phyloP scores from a whole-genome alignment of 2,329 filamentous ascomycete species.

The Colletotrichum noveboracense region DNA sequence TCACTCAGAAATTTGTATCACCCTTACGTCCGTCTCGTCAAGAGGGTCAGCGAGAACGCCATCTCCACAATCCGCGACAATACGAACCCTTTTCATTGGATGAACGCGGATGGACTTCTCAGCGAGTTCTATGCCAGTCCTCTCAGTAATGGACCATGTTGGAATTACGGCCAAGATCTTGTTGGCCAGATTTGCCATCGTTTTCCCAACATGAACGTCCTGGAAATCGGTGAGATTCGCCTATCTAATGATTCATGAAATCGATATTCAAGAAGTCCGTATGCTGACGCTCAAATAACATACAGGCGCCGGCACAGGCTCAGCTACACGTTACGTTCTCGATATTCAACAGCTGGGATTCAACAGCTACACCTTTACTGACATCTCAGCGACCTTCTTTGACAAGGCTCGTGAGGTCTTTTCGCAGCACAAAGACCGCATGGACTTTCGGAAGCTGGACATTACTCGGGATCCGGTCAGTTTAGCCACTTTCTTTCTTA shows the following conservation, averaged over 20 bases:
- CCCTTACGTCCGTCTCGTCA: neutral
- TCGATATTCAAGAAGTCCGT: neutral
- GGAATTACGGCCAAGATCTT: neutral
- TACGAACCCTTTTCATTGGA: neutral
- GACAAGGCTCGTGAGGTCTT: slow-evolving; percentile 26
- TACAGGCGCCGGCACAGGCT: neutral
- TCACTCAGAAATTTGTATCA: neutral
- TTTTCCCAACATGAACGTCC: neutral
- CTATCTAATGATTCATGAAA: neutral
- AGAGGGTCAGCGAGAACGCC: neutral
- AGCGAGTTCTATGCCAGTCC: slow-evolving; percentile 1
- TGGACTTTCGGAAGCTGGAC: slow-evolving; percentile 30
- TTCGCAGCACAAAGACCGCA: neutral
- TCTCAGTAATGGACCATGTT: neutral
- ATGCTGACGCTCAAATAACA: neutral
- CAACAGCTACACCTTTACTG: slow-evolving; percentile 28
- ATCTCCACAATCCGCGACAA: neutral
- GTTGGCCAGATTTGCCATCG: neutral
- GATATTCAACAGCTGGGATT: neutral
- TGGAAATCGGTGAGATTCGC: neutral
- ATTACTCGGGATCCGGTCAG: slow-evolving; percentile 29
- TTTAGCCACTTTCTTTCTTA: neutral
- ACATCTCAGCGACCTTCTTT: slow-evolving; percentile 27
- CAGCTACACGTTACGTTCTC: neutral
- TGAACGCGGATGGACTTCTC: slow-evolving; percentile 2